Evolutionary conservation across 2,329 filamentous ascomycete genomes (phyloP), one percentile per base, ranked within the genome.

Genomic region (Xylariaceae sp.): DNA sequence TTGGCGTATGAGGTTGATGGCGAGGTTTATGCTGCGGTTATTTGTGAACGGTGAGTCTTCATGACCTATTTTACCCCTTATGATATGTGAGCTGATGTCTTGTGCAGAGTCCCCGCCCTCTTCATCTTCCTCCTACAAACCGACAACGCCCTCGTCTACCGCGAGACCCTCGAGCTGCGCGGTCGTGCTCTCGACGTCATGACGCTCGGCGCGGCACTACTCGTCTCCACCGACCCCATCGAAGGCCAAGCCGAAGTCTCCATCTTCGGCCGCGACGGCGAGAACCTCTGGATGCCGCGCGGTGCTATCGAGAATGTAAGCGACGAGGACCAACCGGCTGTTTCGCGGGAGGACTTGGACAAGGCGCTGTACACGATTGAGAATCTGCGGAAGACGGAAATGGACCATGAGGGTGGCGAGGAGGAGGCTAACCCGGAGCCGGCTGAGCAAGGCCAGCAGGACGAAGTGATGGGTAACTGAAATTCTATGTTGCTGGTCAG

Each of bases 181-280:
- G 88, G 88, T 6, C 91, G 89, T 67, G 82, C 86, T 0, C 80
- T 93, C 3, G 82, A 86, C 68, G 68, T 81, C 9, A 68, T 72
- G 34, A 62, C 73, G n/a, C 57, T 63, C 37, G 59, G 48, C 48
- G 55, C 18, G 2, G 35, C 59, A 65, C 2, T 72, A 69, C 62
- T 78, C 45, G 73, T 76, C 4, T 72, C 77, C 11, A 63, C 79
- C 42, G 77, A 82, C 58, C 67, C 73, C 8, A 52, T 57, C 15
- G 62, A 67, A 45, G 70, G 71, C 30, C 55, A 55, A 49, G 57
- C 50, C 2, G 15, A 55, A 3, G 47, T 69, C 18, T 64, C 67
- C 50, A 62, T 66, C 13, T 67, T 62, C 44, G 66, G 66, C n/a
- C 64, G 66, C 18, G 52, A 61, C 39, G 47, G 8, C 17, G 60